Conservation (phyloP, 2,329 filamentous ascomycete species). For the Phoma sp. region DNA sequence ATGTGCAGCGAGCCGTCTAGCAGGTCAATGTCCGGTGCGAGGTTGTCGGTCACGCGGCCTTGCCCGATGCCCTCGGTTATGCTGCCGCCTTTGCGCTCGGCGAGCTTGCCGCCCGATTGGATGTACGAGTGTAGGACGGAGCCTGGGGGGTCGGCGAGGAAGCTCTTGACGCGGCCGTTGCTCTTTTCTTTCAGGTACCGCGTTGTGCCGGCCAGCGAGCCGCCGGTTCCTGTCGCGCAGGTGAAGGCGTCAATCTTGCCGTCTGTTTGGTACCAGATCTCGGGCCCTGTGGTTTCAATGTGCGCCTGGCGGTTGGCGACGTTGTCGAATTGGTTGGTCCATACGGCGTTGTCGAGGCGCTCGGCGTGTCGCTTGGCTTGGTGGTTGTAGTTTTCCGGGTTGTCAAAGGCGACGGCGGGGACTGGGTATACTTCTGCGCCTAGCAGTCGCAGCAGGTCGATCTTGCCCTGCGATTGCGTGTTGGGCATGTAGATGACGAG, state of each 20-base stretch:
- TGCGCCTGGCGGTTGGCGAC: conserved; percentile 91
- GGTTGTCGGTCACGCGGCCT: conserved; percentile 93
- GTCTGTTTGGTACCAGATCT: conserved; percentile 92
- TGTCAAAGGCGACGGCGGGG: conserved; percentile 92
- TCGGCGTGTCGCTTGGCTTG: conserved; percentile 92
- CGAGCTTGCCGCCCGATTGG: conserved; percentile 78
- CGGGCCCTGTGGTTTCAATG: conserved; percentile 94
- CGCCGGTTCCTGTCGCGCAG: conserved; percentile 90
- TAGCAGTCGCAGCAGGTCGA: conserved; percentile 87
- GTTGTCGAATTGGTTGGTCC: conserved; percentile 99
- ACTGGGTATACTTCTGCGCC: conserved; percentile 97
- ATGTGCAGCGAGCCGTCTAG: conserved; percentile 86
- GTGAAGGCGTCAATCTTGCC: conserved; percentile 93
- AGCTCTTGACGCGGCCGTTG: conserved; percentile 79
- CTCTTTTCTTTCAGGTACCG: conserved; percentile 86
- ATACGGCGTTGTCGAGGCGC: conserved; percentile 83
- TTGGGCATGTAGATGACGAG: conserved; percentile 99
- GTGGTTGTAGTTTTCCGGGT: conserved; percentile 97
- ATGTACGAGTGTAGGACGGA: conserved; percentile 94
- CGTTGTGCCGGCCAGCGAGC: conserved; percentile 88
- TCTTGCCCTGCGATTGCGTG: conserved; percentile 97
- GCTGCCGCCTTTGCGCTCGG: conserved; percentile 81
- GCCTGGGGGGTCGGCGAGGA: conserved; percentile 92
- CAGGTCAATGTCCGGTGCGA: conserved; percentile 81
- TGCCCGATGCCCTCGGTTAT: conserved; percentile 99